phyloP scores from a whole-genome alignment of 371 early-diverging fungal genomes.

The Mucor mucedo region DNA sequence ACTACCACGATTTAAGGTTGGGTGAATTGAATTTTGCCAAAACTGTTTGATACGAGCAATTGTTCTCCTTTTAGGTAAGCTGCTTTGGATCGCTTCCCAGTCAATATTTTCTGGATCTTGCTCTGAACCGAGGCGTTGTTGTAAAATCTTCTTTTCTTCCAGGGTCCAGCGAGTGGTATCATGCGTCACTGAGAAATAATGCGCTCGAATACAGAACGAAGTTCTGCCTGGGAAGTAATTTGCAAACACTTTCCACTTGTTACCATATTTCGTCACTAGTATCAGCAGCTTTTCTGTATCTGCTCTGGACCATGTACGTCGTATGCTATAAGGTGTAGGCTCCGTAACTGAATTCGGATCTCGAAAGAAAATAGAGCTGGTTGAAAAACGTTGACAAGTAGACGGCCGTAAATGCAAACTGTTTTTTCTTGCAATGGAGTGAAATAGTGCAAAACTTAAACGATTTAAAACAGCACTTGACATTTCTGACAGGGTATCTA shows the following conservation, averaged over 20 bases:
- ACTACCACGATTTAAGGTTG: constrained; percentile 17
- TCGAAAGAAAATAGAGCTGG: background rate
- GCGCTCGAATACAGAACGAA: constrained; percentile 22
- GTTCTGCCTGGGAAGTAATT: constrained; percentile 23
- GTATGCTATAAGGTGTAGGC: background rate
- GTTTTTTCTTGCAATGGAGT: background rate
- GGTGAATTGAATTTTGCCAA: constrained; percentile 21
- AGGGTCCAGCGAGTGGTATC: constrained; percentile 24
- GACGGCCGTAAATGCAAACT: background rate
- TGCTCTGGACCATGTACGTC: constrained; percentile 18
- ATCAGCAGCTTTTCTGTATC: constrained; percentile 23
- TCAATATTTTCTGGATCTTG: constrained; percentile 11
- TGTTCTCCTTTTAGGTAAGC: constrained; percentile 14
- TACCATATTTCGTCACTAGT: constrained; percentile 21
- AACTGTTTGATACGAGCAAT: constrained; percentile 19
- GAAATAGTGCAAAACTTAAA: background rate
- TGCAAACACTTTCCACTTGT: constrained; percentile 26
- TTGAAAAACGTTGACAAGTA: background rate
- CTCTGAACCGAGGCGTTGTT: constrained; percentile 2
- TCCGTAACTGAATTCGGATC: background rate
- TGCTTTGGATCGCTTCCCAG: constrained; percentile 11
- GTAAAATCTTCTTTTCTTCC: constrained; percentile 26
- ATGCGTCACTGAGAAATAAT: constrained; percentile 23
- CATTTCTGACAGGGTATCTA: constrained; percentile 3
- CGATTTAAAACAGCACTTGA: background rate